These are phyloP conservation scores for Populus pruinosa DNA, from an alignment of 345 rosid genomes.

Conservation along the genomic window DNA sequence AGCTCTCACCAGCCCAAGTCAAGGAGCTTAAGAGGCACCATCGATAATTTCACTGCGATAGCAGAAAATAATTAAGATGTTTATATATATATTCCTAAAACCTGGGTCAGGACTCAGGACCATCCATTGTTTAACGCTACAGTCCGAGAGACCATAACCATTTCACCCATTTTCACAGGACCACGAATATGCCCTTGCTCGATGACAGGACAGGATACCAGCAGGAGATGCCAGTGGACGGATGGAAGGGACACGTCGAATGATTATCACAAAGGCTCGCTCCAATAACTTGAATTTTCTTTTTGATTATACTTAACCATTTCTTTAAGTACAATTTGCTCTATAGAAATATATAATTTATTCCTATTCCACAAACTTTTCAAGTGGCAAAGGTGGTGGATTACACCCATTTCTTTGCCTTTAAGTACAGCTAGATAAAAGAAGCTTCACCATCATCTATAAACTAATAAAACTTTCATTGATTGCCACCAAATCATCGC, in stretches of 20 bases:
- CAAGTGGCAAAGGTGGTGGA: not conserved
- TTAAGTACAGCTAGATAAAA: slow-evolving; percentile 26
- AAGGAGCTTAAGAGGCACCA: not conserved
- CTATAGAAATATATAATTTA: not conserved
- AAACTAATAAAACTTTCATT: slow-evolving; percentile 16
- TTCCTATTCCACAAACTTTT: not conserved
- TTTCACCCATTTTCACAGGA: slow-evolving; percentile 7
- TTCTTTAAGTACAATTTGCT: not conserved
- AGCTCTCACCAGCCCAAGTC: not conserved
- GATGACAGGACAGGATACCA: slow-evolving; percentile 6
- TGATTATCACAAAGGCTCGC: slow-evolving; percentile 22
- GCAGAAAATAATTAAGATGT: not conserved
- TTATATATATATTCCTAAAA: not conserved
- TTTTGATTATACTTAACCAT: slow-evolving; percentile 16
- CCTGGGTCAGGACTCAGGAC: not conserved
- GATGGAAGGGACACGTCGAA: slow-evolving; percentile 24
- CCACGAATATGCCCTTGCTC: slow-evolving; percentile 10
- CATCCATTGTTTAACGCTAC: not conserved
- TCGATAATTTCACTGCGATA: not conserved
- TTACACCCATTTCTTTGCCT: slow-evolving; percentile 27
- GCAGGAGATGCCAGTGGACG: slow-evolving; percentile 11
- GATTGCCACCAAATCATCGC: slow-evolving; percentile 14
- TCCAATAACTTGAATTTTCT: slow-evolving; percentile 8
- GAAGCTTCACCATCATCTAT: slow-evolving; percentile 12
- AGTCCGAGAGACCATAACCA: not conserved